Conservation (phyloP, 768 basidiomycete species). For the Suillus variegatus region DNA sequence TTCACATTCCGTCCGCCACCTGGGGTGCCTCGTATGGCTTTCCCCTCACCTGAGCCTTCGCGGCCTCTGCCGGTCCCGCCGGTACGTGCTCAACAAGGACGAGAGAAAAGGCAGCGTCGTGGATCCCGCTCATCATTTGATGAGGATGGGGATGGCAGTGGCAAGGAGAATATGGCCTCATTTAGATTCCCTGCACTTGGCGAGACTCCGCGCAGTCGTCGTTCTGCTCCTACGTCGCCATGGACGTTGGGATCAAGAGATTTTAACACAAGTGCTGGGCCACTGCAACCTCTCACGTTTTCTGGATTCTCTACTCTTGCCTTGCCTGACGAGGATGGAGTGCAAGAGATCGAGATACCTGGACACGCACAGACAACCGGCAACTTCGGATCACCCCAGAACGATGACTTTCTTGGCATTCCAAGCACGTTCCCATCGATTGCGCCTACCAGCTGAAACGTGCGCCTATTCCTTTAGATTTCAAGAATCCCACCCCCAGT, state of each 20-base stretch:
- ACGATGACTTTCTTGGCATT: constrained; percentile 14
- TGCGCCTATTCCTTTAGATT: constrained; percentile 80
- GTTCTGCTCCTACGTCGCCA: constrained; percentile 43
- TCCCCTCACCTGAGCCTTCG: constrained; percentile 30
- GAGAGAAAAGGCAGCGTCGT: constrained; percentile 77
- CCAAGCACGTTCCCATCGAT: constrained; percentile 14
- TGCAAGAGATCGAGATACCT: constrained; percentile 11
- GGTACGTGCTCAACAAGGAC: constrained; percentile 53
- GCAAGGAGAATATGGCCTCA: constrained; percentile 62
- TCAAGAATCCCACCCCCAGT: constrained; percentile 60
- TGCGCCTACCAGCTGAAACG: constrained; percentile 47
- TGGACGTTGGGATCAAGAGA: constrained; percentile 30
- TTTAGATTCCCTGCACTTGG: constrained; percentile 71
- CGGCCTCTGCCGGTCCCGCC: constrained; percentile 44
- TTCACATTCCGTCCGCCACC: constrained; percentile 80
- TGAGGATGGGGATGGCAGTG: constrained; percentile 48
- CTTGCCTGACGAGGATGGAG: constrained; percentile 23
- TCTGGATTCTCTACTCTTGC: constrained; percentile 54
- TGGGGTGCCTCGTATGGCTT: constrained; percentile 58
- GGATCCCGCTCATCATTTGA: constrained; percentile 40
- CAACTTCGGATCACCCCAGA: constrained; percentile 14
- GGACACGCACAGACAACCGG: constrained; percentile 12
- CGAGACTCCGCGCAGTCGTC: constrained; percentile 52
- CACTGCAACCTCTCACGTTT: constrained; percentile 57
- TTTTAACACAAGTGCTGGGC: constrained; percentile 20